phyloP scores from a whole-genome alignment of 2,329 filamentous ascomycete species.

The Dactylellina cionopaga region DNA sequence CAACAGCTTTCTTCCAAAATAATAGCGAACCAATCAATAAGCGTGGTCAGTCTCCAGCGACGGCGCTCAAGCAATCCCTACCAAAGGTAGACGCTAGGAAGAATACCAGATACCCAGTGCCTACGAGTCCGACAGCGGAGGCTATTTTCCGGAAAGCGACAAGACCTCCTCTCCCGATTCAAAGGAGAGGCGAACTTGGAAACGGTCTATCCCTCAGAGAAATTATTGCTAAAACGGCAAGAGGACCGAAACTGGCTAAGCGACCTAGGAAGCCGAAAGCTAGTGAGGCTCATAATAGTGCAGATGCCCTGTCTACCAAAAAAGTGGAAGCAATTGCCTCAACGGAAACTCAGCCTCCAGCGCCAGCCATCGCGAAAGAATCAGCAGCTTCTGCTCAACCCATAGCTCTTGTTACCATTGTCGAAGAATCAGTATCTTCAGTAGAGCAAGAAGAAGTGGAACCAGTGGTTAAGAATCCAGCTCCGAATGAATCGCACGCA shows the following conservation, averaged over 20 bases:
- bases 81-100: slow-evolving; percentile 23
- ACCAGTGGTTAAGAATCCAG: no score
- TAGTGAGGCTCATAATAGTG: background rate
- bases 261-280: slow-evolving; percentile 1
- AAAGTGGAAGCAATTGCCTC: background rate
- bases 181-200: slow-evolving; percentile 26
- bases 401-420: no score
- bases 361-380: no score
- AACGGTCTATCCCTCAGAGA: slow-evolving; percentile 28
- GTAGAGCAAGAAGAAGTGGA: background rate
- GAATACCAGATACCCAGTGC: background rate
- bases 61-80: slow-evolving; percentile 39
- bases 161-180: background rate
- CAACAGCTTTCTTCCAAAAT: slow-evolving; percentile 20
- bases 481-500: no score
- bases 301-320: background rate
- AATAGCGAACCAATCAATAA: background rate
- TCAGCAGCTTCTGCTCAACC: background rate
- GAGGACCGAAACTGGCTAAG: background rate
- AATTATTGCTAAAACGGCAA: slow-evolving; percentile 26
- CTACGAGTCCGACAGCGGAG: slow-evolving; percentile 34
- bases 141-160: slow-evolving; percentile 39
- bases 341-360: background rate
- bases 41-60: slow-evolving; percentile 33
- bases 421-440: background rate